Evolutionary conservation across 2,329 filamentous ascomycete genomes (phyloP).

Genomic region (Penicillium sp.): DNA sequence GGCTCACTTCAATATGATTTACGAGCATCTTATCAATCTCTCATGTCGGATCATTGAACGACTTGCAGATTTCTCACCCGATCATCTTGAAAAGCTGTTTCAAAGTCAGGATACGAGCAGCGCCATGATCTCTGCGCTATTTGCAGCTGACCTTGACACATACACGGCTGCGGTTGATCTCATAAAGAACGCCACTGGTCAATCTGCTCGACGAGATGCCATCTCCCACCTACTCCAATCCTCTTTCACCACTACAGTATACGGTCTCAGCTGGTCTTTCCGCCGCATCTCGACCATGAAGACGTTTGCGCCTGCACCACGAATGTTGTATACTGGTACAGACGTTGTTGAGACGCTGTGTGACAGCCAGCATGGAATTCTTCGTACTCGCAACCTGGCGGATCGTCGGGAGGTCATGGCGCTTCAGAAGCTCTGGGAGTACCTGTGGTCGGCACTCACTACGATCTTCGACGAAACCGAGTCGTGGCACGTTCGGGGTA

Average conservation of each 20-base stretch:
- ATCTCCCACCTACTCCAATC: slow-evolving; percentile 61
- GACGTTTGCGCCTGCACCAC: slow-evolving; percentile 61
- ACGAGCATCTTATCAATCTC: slow-evolving; percentile 61
- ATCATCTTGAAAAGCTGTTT: slow-evolving; percentile 70
- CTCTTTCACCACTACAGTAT: slow-evolving; percentile 58
- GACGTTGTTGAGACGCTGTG: slow-evolving; percentile 66
- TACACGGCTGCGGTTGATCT: slow-evolving; percentile 79
- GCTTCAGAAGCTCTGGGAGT: slow-evolving; percentile 78
- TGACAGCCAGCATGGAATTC: slow-evolving; percentile 62
- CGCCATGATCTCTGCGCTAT: slow-evolving; percentile 74
- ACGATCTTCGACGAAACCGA: slow-evolving; percentile 83
- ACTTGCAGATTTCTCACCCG: slow-evolving; percentile 71
- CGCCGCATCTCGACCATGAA: slow-evolving; percentile 57
- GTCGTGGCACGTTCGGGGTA: slow-evolving; percentile 69
- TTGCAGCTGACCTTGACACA: slow-evolving; percentile 77
- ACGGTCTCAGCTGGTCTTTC: slow-evolving; percentile 58
- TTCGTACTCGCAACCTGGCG: slow-evolving; percentile 59
- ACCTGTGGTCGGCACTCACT: slow-evolving; percentile 78
- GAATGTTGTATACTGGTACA: slow-evolving; percentile 61
- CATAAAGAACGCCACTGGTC: slow-evolving; percentile 76
- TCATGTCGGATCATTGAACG: slow-evolving; percentile 76
- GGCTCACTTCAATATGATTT: slow-evolving; percentile 74
- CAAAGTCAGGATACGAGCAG: slow-evolving; percentile 67
- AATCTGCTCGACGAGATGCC: slow-evolving; percentile 63
- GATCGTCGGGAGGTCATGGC: slow-evolving; percentile 63